Base-by-base conservation (phyloP, 257 asterid species). In the Echium plantagineum region DNA sequence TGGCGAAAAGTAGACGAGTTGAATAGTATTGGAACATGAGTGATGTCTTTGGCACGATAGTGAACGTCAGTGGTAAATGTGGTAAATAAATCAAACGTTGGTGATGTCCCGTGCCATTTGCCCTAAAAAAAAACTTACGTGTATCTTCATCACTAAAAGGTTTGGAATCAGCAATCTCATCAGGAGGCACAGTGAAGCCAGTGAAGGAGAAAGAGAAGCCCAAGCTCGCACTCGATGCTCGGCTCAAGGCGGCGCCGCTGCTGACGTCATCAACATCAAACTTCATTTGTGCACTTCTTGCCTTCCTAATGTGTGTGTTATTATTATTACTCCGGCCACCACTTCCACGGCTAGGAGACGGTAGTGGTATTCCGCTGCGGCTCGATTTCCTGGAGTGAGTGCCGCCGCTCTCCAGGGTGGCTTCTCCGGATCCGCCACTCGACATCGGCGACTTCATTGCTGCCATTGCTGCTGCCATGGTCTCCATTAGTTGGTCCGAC, bases 151-250 rank as follows among this genome's bases (percentile, higher is more conserved):
- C 99, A 15, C 89, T 84, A 35, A 75, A 86, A 2, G 90, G 78
- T 62, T 72, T 80, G 15, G 68, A 63, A 68, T 83, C 89, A 6
- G 84, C 89, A 5, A 79, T 80, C 3, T 82, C 83, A 10, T 93
- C 97, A 2, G 85, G 81, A 3, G 98, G 98, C 35, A 81, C 83
- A 3, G 86, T 77, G 69, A 93, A 89, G 32, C 99, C 97, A 51
- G 97, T 84, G 85, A 86, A 86, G 38, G 96, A 73, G 72, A 93
- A 93, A 1, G 96, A 85, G 46, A 91, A 65, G 28, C 97, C 97
- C 59, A 89, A 66, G 75, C 99, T 93, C 55, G 99, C 99, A 69
- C 97, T 89, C 19, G 99, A 89, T 24, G 97, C 99, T 49, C 99
- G 71, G 73, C 99, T 93, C 73, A 93, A 17, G 59, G 96, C 97